Evolutionary conservation across 257 asterid genomes (phyloP), one percentile per base, ranked within the genome.

Genomic region (Solanum corneliomulleri): DNA sequence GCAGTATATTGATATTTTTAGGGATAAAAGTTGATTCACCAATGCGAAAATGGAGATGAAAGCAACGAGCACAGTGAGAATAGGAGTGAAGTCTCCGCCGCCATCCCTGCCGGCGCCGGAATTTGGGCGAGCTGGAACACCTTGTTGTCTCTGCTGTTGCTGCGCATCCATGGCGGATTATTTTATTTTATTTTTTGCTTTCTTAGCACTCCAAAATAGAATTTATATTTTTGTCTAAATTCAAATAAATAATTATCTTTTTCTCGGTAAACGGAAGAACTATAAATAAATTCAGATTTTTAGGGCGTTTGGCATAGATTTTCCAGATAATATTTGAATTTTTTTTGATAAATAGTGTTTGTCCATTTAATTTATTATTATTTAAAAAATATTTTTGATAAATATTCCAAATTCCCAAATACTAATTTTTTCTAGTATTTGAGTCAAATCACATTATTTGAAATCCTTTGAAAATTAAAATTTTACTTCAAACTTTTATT

Each of bases 141-240:
- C 94, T 29, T 88, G 87, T 15, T 88, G 87, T 85, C 93, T 83
- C 94, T 91, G 95, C 86, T 87, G 93, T 45, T 91, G 97, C 87
- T 93, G 96, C n/a, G 92, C 87, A 74, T 95, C 98, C 99, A 96
- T 96, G 85, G 81, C 39, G 44, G 75, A 18, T 15, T 18, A 16
- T 52, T 16, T 1, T 18, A 16, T 52, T 6, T 1, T 52, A 80
- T 47, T 71, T 33, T 69, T 35, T 18, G 27, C 23, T 83, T 78
- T 33, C 87, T 86, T 45, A 37, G 68, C 23, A 62, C 70, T 21
- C 37, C 15, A 20, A 29, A 25, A 37, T 16, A 20, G 29, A 37
- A 23, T 23, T n/a, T 66, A 33, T 68, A 68, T 68, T 52, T 68
- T 68, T 83, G 15, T 33, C 12, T 8, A 23, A 42, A 15, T n/a